phyloP scores from a whole-genome alignment of 306 rosid species.

The Quercus ilex region DNA sequence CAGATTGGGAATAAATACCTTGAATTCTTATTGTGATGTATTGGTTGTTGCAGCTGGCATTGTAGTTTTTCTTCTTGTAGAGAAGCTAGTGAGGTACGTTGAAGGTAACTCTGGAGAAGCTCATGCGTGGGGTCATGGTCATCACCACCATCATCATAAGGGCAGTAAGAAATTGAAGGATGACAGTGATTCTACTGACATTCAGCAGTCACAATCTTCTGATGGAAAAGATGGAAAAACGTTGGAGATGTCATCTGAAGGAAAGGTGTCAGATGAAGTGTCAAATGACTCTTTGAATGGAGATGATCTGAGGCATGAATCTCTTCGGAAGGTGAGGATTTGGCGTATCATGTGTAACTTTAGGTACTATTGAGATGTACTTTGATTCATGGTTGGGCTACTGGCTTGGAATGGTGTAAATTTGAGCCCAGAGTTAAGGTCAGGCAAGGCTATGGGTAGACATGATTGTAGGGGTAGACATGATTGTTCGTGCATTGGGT shows the following conservation, averaged over 20 bases:
- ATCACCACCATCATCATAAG: constrained; percentile 71
- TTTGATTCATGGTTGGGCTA: background rate
- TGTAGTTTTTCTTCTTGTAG: constrained; percentile 87
- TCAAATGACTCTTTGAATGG: constrained; percentile 34
- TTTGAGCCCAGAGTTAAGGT: background rate
- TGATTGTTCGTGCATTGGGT: background rate
- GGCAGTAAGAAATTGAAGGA: constrained; percentile 60
- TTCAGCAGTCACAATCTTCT: constrained; percentile 24
- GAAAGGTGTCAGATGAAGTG: constrained; percentile 26
- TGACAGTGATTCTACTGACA: constrained; percentile 43
- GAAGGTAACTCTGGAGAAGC: constrained; percentile 76
- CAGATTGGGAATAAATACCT: constrained; percentile 14
- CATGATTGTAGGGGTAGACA: background rate
- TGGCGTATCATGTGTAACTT: background rate
- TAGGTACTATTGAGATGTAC: background rate
- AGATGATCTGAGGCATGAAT: constrained; percentile 31
- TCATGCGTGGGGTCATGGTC: constrained; percentile 67
- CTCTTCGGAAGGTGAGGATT: constrained; percentile 61
- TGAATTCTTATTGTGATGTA: constrained; percentile 16
- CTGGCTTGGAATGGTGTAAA: background rate
- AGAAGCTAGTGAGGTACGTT: constrained; percentile 87
- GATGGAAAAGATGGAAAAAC: constrained; percentile 26
- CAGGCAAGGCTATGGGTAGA: background rate
- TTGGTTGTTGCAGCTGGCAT: constrained; percentile 74
- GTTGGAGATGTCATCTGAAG: constrained; percentile 30